Base-by-base conservation (phyloP, 2,329 filamentous ascomycete species). In the Thermomyces lanuginosus region DNA sequence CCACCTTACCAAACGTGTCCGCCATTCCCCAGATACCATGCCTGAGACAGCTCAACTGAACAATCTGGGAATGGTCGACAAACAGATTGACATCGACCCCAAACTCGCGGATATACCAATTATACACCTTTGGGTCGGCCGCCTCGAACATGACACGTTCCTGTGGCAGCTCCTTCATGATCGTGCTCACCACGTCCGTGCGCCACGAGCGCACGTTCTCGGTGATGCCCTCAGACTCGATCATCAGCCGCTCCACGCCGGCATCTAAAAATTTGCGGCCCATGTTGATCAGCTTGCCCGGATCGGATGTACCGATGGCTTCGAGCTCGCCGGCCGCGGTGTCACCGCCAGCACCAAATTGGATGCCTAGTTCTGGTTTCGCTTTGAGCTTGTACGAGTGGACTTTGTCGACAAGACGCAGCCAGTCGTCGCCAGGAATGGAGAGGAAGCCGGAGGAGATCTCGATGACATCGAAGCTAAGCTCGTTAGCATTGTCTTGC, bases 141-240 rank as follows among this genome's bases (percentile, higher is more conserved):
- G 64, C 64, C 42, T 69, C 64, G 37, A 69, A 68, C 64, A 69
- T 69, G 30, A 69, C 60, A 11, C 56, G 60, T 33, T 69, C 63
- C 7, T 47, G 34, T 0, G 63, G 61, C 11, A 68, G 30, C 24
- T 66, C 62, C 27, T 57, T 55, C 44, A 69, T 48, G 22, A 68
- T 64, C 15, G 44, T 43, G 21, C 63, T 61, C 9, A 69, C 63
- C 2, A 68, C 63, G 36, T 69, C 64, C 2, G 62, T 69, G 30
- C 62, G 48, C 66, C 66, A 68, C 6, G 44, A 51, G 27, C 45
- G 49, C 5, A 69, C 63, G 27, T 68, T 69, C 48, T 68, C 64
- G 1, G 64, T 69, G 35, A 69, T 69, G 0, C 64, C 64, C 44
- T 69, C 64, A n/a, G 62, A 66, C 39, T 70, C 63, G 29, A 68